Evolutionary conservation across 1,284 basidiomycete genomes (phyloP), one percentile per base, ranked within the genome.

Genomic region (Trichosporon inkin): DNA sequence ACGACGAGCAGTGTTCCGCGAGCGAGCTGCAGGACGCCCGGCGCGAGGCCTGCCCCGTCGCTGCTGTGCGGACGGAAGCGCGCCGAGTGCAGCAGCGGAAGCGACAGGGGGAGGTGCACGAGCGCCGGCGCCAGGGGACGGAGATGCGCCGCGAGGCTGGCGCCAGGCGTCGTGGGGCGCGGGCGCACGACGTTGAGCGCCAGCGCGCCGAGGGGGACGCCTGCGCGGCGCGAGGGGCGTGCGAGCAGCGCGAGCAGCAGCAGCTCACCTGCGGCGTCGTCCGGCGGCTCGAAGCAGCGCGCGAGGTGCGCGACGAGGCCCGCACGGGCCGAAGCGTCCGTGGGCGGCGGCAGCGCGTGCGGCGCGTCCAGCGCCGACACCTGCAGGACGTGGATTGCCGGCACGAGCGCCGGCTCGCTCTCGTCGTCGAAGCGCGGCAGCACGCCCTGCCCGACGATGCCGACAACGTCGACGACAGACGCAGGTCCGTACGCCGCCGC

Each of bases 1-100:
- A 67, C 58, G 6, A 67, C 39, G n/a, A 67, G 64, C 2, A 62
- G 53, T 0, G 68, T 68, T 35, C 67, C 67, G 2, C 64, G 65
- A 2, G 64, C 64, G 14, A 78, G 67, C 57, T 79, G 77, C 13
- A 79, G 66, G 14, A 76, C 55, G 8, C 77, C 77, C 2, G 77
- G 67, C 6, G 67, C 55, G 2, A 79, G 71, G 1, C 67, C 64
- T 1, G 68, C 62, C 10, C 71, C 68, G 44, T 72, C 72, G 8
- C 64, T 58, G 2, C 68, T 64, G 5, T 53, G 28, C 0, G 77
- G 77, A 11, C 44, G 62, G 64, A 78, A 77, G 1, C 67, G 40
- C 11, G 67, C 53, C 2, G 59, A 54, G 56, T 77, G 75, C 2
- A 79, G 68, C 13, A 74, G 63, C 0, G 61, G 54, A 2, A 79